These are phyloP conservation scores for Kwoniella shandongensis DNA, from an alignment of 768 basidiomycete species.

Conservation along the genomic window DNA sequence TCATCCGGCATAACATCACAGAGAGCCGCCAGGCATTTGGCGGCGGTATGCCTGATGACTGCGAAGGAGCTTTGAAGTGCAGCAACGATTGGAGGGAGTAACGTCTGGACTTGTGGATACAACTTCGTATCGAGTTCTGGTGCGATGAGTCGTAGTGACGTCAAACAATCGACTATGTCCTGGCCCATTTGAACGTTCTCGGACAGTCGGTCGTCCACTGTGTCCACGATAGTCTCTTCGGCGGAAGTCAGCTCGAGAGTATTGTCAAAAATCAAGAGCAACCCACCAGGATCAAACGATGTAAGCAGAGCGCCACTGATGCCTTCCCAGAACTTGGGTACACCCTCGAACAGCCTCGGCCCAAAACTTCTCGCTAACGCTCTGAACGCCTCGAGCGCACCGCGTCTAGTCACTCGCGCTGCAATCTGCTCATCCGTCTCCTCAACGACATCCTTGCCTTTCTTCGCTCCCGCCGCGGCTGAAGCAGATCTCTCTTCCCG, in stretches of 20 bases:
- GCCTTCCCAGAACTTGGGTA: conserved; percentile 95
- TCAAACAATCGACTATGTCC: conserved; percentile 78
- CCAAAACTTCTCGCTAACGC: conserved; percentile 77
- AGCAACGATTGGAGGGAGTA: conserved; percentile 73
- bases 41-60: conserved; percentile 83
- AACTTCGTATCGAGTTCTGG: conserved; percentile 72
- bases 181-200: conserved; percentile 27
- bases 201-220: conserved; percentile 11
- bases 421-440: conserved; percentile 62
- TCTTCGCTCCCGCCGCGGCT: conserved; percentile 44
- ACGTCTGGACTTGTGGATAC: conserved; percentile 65
- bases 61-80: conserved; percentile 84
- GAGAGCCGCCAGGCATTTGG: conserved; percentile 80
- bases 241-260: neutral
- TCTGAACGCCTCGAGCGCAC: conserved; percentile 78
- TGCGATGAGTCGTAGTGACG: conserved; percentile 78
- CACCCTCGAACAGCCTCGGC: conserved; percentile 64
- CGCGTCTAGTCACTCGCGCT: conserved; percentile 74
- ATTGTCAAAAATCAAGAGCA: neutral
- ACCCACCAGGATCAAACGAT: conserved; percentile 8
- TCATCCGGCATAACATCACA: conserved; percentile 81
- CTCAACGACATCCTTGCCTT: conserved; percentile 28
- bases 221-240: conserved; percentile 2
- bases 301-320: conserved; percentile 76
- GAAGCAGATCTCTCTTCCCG: conserved; percentile 38